phyloP scores from a whole-genome alignment of 345 rosid genomes.

The Eucalyptus melliodora region DNA sequence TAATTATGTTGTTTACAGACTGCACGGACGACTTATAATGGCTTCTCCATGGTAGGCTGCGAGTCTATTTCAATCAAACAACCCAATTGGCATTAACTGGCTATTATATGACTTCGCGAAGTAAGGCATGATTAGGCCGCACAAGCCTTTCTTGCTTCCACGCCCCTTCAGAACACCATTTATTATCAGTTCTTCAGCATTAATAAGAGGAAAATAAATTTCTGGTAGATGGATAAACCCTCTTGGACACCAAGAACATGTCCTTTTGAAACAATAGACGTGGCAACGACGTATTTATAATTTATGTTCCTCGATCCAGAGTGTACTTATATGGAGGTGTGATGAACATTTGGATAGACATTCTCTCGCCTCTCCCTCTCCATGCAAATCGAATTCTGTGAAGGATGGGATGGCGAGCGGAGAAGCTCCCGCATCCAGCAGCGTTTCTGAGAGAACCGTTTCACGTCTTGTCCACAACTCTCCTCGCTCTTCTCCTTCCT shows the following conservation, averaged over 20 bases:
- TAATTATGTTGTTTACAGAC: background rate
- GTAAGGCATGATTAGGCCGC: background rate
- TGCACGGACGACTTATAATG: background rate
- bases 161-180: background rate
- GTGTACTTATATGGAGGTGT: background rate
- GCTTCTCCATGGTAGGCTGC: background rate
- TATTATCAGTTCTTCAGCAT: background rate
- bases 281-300: background rate
- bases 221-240: background rate
- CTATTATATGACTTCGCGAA: background rate
- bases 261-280: background rate
- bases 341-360: background rate
- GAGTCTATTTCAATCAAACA: background rate
- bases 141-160: background rate
- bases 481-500: slow-evolving; percentile 10
- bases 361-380: background rate
- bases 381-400: background rate
- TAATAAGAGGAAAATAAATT: background rate
- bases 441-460: background rate
- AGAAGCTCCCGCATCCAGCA: background rate
- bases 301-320: background rate
- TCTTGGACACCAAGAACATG: background rate
- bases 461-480: slow-evolving; percentile 4
- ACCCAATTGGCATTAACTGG: background rate
- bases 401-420: background rate